Evolutionary conservation across 2,329 filamentous ascomycete genomes (phyloP).

Genomic region (Neofusicoccum cordaticola): DNA sequence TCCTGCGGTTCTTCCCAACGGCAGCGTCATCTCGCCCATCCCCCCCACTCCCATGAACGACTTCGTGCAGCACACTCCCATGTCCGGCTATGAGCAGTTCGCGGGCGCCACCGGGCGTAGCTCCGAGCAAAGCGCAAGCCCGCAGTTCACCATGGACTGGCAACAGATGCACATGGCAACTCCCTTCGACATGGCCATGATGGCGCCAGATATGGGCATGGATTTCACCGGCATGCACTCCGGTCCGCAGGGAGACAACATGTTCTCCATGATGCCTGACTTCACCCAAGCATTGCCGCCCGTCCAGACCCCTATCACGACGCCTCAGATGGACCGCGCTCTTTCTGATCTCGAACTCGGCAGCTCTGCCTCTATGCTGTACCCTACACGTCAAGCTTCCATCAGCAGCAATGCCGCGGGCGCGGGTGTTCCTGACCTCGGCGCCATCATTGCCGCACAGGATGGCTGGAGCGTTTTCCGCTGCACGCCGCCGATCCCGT

Average conservation of each 20-base stretch:
- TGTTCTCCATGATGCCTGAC: constrained; percentile 47
- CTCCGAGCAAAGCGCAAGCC: constrained; percentile 43
- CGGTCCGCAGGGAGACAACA: constrained; percentile 33
- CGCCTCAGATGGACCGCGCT: constrained; percentile 46
- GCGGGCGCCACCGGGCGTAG: constrained; percentile 37
- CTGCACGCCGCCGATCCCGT: constrained; percentile 49
- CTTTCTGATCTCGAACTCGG: constrained; percentile 48
- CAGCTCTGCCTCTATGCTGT: constrained; percentile 42
- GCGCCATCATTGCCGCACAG: constrained; percentile 49
- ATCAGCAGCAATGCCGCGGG: constrained; percentile 27
- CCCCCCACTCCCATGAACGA: constrained; percentile 36
- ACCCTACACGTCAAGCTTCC: constrained; percentile 41
- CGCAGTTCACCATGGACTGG: constrained; percentile 51
- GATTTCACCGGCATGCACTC: constrained; percentile 41
- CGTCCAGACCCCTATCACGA: constrained; percentile 47
- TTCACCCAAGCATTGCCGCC: constrained; percentile 40
- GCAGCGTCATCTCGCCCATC: constrained; percentile 36
- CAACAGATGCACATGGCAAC: constrained; percentile 45
- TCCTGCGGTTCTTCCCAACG: constrained; percentile 22
- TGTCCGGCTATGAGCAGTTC: constrained; percentile 49
- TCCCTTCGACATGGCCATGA: constrained; percentile 45
- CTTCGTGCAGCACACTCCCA: constrained; percentile 44
- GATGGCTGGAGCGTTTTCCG: constrained; percentile 54
- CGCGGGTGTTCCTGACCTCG: constrained; percentile 41
- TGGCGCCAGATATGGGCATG: constrained; percentile 46